Conservation (phyloP, 2,329 filamentous ascomycete species). For the Gyromitra esculenta region DNA sequence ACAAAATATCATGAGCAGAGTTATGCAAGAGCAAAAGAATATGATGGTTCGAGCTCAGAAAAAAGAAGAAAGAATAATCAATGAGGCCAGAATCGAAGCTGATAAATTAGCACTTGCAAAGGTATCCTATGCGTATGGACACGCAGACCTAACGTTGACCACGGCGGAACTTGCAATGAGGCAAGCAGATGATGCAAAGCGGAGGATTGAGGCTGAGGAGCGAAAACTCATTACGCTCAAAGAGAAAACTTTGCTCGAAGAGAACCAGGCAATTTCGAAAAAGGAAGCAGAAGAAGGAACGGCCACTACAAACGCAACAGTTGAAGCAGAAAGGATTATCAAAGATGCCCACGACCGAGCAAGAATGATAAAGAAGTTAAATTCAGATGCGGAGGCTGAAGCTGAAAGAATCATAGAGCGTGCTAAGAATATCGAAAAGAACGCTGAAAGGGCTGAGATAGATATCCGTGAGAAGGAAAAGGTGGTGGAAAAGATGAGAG, state of each 20-base stretch:
- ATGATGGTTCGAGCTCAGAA: neutral
- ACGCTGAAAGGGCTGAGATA: neutral
- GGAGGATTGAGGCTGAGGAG: constrained; percentile 4
- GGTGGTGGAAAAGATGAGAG: constrained; percentile 20
- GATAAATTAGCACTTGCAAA: constrained; percentile 5
- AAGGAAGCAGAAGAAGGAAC: neutral
- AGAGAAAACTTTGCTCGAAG: constrained; percentile 7
- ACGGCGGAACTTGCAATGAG: neutral
- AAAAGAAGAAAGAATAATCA: constrained; percentile 11
- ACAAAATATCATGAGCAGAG: neutral
- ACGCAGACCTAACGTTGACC: constrained; percentile 2
- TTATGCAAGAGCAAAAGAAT: too few relatives aligned
- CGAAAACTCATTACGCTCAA: neutral
- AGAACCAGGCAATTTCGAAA: neutral
- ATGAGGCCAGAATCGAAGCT: constrained; percentile 7
- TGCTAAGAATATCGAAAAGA: neutral
- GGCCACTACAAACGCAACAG: neutral
- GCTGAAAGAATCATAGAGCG: neutral
- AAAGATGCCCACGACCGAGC: neutral
- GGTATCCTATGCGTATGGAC: neutral
- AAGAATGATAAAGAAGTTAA: neutral
- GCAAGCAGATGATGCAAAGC: constrained; percentile 6
- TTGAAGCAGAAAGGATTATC: neutral
- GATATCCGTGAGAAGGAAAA: constrained; percentile 1
- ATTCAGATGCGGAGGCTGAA: neutral